These are phyloP conservation scores for Boletus hoseneyae DNA, from an alignment of 1,284 basidiomycete species.

Conservation along the genomic window DNA sequence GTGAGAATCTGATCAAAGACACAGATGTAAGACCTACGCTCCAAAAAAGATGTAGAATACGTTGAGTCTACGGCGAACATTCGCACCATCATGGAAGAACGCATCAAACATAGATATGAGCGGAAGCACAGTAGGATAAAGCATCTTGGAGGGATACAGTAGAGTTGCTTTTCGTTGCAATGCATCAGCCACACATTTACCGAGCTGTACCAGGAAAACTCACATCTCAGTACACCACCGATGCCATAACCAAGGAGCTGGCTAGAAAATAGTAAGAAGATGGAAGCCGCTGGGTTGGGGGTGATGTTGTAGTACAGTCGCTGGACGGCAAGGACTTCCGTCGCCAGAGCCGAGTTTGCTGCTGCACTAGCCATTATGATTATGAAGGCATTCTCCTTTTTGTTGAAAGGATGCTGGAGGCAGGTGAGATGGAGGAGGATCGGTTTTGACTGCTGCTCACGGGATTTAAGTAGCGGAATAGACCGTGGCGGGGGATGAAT, in stretches of 20 bases:
- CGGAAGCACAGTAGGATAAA: constrained; percentile 54
- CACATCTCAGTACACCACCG: constrained; percentile 55
- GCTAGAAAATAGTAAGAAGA: constrained; percentile 57
- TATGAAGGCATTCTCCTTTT: constrained; percentile 58
- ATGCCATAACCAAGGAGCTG: constrained; percentile 61
- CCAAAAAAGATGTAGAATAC: constrained; percentile 51
- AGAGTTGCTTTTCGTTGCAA: constrained; percentile 38
- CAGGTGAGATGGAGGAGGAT: constrained; percentile 16
- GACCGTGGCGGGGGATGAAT: constrained; percentile 45
- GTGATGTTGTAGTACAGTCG: constrained; percentile 53
- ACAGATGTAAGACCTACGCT: constrained; percentile 25
- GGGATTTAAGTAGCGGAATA: constrained; percentile 56
- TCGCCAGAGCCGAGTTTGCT: constrained; percentile 59
- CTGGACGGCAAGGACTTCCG: constrained; percentile 64
- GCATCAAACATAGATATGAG: constrained; percentile 43
- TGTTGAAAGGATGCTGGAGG: constrained; percentile 40
- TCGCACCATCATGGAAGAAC: constrained; percentile 47
- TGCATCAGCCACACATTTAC: constrained; percentile 1
- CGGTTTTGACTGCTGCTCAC: constrained; percentile 27
- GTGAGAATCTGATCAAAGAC: not conserved
- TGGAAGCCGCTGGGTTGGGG: constrained; percentile 50
- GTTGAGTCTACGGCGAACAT: constrained; percentile 42
- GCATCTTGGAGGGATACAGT: constrained; percentile 65
- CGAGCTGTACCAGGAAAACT: constrained; percentile 20
- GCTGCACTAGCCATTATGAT: constrained; percentile 69